Conservation (phyloP, 1,284 basidiomycete species). For the Vanrija pseudolonga region DNA sequence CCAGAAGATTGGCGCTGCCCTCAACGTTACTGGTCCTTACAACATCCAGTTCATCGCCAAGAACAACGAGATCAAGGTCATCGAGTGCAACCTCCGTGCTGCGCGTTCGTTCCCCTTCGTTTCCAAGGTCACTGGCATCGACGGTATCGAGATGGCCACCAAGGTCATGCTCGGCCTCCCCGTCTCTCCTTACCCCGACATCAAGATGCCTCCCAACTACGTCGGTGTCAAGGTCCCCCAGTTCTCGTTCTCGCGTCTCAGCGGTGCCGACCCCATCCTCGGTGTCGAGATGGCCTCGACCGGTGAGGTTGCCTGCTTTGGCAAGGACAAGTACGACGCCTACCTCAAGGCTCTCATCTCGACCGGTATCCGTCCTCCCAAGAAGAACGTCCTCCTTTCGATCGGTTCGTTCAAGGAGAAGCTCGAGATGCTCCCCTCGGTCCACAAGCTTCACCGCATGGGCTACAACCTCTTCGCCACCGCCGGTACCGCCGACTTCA, state of each 20-base stretch:
- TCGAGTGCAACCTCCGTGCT: constrained; percentile 97
- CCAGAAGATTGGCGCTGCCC: constrained; percentile 93
- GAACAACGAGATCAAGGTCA: constrained; percentile 99
- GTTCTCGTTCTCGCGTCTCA: constrained; percentile 93
- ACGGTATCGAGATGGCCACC: constrained; percentile 97
- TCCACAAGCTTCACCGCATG: constrained; percentile 90
- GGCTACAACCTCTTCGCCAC: constrained; percentile 98
- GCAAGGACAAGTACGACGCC: constrained; percentile 95
- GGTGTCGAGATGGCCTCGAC: constrained; percentile 99
- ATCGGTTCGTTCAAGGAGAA: constrained; percentile 94
- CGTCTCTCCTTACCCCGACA: constrained; percentile 84
- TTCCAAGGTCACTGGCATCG: constrained; percentile 94
- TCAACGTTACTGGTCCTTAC: constrained; percentile 97
- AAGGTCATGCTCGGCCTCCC: constrained; percentile 94
- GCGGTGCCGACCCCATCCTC: constrained; percentile 95
- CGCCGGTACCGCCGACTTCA: constrained; percentile 92
- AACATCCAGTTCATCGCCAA: constrained; percentile 99
- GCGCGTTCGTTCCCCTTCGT: constrained; percentile 99
- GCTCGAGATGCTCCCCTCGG: constrained; percentile 88
- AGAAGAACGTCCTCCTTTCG: constrained; percentile 53
- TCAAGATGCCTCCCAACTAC: constrained; percentile 82
- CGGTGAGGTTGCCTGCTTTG: constrained; percentile 98
- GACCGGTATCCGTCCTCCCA: constrained; percentile 87
- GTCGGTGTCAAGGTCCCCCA: constrained; percentile 99
- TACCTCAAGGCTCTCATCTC: constrained; percentile 96